Conservation (phyloP, 768 basidiomycete species). For the Pleurotus citrinopileatus region DNA sequence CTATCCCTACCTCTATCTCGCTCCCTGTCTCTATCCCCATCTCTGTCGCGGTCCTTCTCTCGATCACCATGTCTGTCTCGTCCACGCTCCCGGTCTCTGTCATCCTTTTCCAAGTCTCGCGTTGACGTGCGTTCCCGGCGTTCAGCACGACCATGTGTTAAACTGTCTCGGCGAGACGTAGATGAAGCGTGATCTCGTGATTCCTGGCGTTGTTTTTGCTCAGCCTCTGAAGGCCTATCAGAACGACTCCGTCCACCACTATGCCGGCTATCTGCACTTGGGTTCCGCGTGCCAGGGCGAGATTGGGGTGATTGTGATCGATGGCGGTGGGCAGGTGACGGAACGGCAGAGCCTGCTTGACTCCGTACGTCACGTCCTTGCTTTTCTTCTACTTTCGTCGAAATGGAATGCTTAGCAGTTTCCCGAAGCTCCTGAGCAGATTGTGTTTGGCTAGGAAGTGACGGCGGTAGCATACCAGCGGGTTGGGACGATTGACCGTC, state of each 20-base stretch:
- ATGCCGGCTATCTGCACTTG: slow-evolving; percentile 68
- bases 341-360: slow-evolving; percentile 48
- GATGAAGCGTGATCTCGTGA: slow-evolving; percentile 36
- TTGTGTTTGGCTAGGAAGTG: slow-evolving; percentile 71
- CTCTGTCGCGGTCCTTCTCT: slow-evolving; percentile 54
- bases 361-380: slow-evolving; percentile 34
- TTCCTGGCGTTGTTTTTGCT: slow-evolving; percentile 51
- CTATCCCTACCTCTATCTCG: slow-evolving; percentile 41
- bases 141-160: slow-evolving; percentile 52
- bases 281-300: slow-evolving; percentile 65
- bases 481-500: slow-evolving; percentile 31
- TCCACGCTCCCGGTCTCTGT: slow-evolving; percentile 50
- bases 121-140: slow-evolving; percentile 39
- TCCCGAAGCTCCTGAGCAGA: slow-evolving; percentile 80
- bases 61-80: slow-evolving; percentile 58
- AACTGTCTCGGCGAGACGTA: slow-evolving; percentile 44
- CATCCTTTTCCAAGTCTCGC: slow-evolving; percentile 37
- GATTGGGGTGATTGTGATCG: slow-evolving; percentile 67
- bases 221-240: slow-evolving; percentile 46
- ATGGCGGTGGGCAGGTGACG: slow-evolving; percentile 60
- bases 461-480: slow-evolving; percentile 69
- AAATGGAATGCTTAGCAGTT: slow-evolving; percentile 68
- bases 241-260: slow-evolving; percentile 63
- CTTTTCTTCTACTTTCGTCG: slow-evolving; percentile 42
- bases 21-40: slow-evolving; percentile 47